These are phyloP conservation scores for Phallus indusiatus DNA, from an alignment of 768 basidiomycete genomes.

Conservation along the genomic window DNA sequence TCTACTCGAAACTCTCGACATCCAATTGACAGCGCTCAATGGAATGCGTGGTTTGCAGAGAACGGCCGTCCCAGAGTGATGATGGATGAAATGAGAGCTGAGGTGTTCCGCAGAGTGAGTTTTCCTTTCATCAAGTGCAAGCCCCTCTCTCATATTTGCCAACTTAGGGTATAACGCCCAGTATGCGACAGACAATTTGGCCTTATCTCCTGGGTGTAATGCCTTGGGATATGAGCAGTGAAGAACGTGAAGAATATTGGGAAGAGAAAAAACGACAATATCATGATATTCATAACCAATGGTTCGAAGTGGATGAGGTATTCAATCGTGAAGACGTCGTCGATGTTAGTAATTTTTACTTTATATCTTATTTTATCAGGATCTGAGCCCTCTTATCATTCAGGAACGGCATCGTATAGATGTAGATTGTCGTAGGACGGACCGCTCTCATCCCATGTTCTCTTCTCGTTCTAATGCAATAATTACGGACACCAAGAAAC, in stretches of 20 bases:
- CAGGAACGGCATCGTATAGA: conserved; percentile 90
- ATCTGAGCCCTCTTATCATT: conserved; percentile 1
- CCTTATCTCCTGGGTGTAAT: conserved; percentile 82
- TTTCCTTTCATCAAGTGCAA: background rate
- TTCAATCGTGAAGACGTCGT: conserved; percentile 71
- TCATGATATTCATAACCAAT: conserved; percentile 60
- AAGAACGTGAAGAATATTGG: conserved; percentile 54
- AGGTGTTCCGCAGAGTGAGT: conserved; percentile 62
- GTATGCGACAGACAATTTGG: conserved; percentile 71
- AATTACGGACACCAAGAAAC: conserved; percentile 26
- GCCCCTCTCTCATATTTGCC: background rate
- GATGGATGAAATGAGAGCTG: conserved; percentile 59
- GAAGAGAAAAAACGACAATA: conserved; percentile 58
- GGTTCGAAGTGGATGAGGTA: conserved; percentile 77
- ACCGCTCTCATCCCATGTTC: conserved; percentile 88
- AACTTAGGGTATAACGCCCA: conserved; percentile 41
- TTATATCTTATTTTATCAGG: background rate
- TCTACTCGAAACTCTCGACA: conserved; percentile 70
- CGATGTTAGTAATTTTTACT: conserved; percentile 46
- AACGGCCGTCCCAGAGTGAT: conserved; percentile 60
- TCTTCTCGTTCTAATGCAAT: conserved; percentile 28
- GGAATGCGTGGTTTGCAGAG: conserved; percentile 70
- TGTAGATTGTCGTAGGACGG: conserved; percentile 94
- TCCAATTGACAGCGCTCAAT: conserved; percentile 65
- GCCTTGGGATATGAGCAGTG: conserved; percentile 63